These are phyloP conservation scores for Stachybotrys chartarum DNA, from an alignment of 2,329 filamentous ascomycete genomes.

Conservation along the genomic window DNA sequence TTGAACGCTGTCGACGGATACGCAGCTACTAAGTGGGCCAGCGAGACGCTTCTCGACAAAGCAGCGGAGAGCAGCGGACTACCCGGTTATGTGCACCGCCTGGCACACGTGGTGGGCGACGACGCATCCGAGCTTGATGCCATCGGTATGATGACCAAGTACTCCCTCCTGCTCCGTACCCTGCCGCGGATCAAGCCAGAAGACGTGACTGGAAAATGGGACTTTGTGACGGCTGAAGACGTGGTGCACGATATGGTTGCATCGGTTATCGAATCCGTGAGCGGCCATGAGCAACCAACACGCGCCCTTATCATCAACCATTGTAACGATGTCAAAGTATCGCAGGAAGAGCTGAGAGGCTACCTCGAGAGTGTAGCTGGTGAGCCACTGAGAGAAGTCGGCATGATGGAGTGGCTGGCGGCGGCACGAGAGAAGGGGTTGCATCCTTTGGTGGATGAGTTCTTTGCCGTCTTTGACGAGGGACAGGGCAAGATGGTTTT, in stretches of 20 bases:
- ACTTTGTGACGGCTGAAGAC: neutral
- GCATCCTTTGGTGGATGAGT: neutral
- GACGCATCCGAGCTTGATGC: neutral
- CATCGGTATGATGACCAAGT: neutral
- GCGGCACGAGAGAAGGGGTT: neutral
- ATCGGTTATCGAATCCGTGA: neutral
- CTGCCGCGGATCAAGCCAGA: neutral
- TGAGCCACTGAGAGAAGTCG: neutral
- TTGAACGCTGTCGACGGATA: conserved; percentile 18
- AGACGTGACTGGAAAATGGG: neutral
- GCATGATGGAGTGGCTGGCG: neutral
- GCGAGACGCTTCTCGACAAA: conserved; percentile 21
- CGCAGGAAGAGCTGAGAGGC: neutral
- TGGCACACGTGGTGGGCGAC: neutral
- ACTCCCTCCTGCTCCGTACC: neutral
- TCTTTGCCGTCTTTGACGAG: neutral
- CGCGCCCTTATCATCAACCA: neutral
- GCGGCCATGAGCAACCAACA: neutral
- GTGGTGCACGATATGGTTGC: neutral
- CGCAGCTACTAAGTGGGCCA: conserved; percentile 24
- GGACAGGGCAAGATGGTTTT: neutral
- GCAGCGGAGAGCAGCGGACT: conserved; percentile 2
- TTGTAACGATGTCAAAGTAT: neutral
- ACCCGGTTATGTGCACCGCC: conserved; percentile 7
- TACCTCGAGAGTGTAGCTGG: neutral